A percentile compares a stretch with the other conserved stretches of the same genome.
Conservation (phyloP, 1,284 basidiomycete genomes). For the Agaricales sp. region DNA sequence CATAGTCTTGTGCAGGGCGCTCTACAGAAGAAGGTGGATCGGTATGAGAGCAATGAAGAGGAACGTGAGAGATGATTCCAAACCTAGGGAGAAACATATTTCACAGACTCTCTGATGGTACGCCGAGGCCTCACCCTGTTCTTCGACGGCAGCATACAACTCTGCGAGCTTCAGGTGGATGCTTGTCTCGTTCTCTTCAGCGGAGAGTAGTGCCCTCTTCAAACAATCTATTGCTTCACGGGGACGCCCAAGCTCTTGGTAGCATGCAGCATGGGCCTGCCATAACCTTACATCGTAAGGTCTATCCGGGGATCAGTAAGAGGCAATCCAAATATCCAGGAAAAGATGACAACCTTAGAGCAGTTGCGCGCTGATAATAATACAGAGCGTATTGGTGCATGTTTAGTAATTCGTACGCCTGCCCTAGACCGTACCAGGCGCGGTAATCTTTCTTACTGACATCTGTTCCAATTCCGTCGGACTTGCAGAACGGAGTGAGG, state of each 20-base stretch:
- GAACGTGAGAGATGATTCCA: conserved; percentile 10
- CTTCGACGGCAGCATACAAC: conserved; percentile 60
- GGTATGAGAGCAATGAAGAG: conserved; percentile 9
- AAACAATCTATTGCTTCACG: conserved; percentile 85
- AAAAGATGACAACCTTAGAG: conserved; percentile 54
- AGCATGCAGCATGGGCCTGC: conserved; percentile 91
- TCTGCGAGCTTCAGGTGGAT: conserved; percentile 73
- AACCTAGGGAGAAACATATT: conserved; percentile 48
- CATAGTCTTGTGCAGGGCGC: conserved; percentile 62
- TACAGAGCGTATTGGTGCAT: conserved; percentile 96
- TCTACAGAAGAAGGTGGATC: conserved; percentile 25
- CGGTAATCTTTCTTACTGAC: conserved; percentile 95
- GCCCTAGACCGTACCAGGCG: conserved; percentile 97
- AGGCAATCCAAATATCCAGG: background rate
- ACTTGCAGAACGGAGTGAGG: too few relatives aligned
- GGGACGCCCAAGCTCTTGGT: conserved; percentile 82
- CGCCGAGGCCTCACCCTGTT: conserved; percentile 52
- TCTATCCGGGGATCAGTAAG: conserved; percentile 28
- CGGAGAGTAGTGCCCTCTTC: conserved; percentile 79
- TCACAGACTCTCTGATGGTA: conserved; percentile 71
- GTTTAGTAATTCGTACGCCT: conserved; percentile 93
- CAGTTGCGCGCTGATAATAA: conserved; percentile 95
- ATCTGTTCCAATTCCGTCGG: conserved; percentile 49
- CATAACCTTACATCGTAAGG: conserved; percentile 96
- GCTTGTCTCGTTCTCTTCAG: conserved; percentile 70